Evolutionary conservation across 306 rosid genomes (phyloP).

Genomic region (Trifolium subterraneum): DNA sequence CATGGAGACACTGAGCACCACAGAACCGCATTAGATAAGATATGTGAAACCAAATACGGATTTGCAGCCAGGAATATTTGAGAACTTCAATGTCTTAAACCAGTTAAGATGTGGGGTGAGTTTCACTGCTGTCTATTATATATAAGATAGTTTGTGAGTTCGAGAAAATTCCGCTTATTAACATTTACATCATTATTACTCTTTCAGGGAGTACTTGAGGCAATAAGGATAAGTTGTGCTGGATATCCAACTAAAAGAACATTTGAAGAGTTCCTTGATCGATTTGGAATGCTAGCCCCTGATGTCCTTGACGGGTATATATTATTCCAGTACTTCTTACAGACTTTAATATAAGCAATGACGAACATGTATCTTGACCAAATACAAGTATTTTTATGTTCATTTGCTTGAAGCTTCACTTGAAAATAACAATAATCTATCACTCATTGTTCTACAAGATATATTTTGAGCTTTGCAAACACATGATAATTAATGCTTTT

Average conservation of each 20-base stretch:
- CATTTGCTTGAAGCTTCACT: no score
- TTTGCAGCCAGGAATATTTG: conserved; percentile 90
- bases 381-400: no score
- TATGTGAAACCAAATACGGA: conserved; percentile 90
- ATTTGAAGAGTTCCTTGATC: conserved; percentile 85
- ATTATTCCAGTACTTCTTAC: conserved; percentile 8
- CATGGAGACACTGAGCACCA: conserved; percentile 83
- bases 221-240: conserved; percentile 88
- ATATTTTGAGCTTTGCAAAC: not conserved
- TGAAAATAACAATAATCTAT: not conserved
- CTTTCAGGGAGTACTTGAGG: conserved; percentile 89
- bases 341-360: not conserved
- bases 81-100: conserved; percentile 73
- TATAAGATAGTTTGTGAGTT: no score
- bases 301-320: conserved; percentile 81
- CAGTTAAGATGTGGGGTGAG: no score
- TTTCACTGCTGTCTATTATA: conserved; percentile 25
- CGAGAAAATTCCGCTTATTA: no score
- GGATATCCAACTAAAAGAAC: conserved; percentile 91
- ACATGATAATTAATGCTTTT: conserved; percentile 31
- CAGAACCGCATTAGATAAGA: conserved; percentile 92
- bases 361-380: not conserved
- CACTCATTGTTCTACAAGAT: conserved; percentile 22
- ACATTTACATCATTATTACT: conserved; percentile 21
- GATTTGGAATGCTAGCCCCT: conserved; percentile 91